Evolutionary conservation across 805 yeast species (phyloP).

Genomic region (Candida arabinofermentans): DNA sequence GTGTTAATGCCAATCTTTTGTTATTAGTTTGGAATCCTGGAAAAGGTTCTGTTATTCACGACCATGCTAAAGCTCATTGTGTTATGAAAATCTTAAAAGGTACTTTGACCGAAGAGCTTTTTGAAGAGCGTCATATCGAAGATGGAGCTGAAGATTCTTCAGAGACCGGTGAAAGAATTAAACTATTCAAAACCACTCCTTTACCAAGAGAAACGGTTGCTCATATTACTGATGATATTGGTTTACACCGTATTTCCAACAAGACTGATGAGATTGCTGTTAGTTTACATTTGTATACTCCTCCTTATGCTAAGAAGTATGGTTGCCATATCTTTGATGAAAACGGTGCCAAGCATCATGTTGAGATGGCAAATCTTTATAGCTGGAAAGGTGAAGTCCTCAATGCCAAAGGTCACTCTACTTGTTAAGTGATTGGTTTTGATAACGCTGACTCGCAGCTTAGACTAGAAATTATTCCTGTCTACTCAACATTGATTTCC

Average conservation of each 20-base stretch:
- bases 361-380: constrained; percentile 55
- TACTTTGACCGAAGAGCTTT: constrained; percentile 50
- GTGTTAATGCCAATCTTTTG: constrained; percentile 64
- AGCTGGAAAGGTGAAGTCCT: constrained; percentile 51
- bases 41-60: constrained; percentile 61
- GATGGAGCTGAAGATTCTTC: not conserved
- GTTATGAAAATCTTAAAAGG: constrained; percentile 68
- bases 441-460: too few species aligned
- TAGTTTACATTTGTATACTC: constrained; percentile 69
- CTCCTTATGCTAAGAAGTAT: constrained; percentile 65
- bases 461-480: too few species aligned
- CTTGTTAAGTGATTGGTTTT: constrained; percentile 9
- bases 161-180: not conserved
- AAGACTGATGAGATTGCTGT: constrained; percentile 45
- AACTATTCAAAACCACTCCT: constrained; percentile 21
- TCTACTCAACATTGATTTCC: too few species aligned
- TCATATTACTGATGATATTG: constrained; percentile 62
- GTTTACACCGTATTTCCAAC: constrained; percentile 62
- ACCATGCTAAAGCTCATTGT: constrained; percentile 76
- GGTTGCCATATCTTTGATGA: constrained; percentile 50
- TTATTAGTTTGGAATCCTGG: constrained; percentile 71
- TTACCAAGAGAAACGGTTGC: constrained; percentile 45
- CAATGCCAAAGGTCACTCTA: constrained; percentile 15
- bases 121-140: constrained; percentile 40
- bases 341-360: constrained; percentile 49